Base-by-base conservation (phyloP, 2,329 filamentous ascomycete genomes). In the Escovopsis sp. region DNA sequence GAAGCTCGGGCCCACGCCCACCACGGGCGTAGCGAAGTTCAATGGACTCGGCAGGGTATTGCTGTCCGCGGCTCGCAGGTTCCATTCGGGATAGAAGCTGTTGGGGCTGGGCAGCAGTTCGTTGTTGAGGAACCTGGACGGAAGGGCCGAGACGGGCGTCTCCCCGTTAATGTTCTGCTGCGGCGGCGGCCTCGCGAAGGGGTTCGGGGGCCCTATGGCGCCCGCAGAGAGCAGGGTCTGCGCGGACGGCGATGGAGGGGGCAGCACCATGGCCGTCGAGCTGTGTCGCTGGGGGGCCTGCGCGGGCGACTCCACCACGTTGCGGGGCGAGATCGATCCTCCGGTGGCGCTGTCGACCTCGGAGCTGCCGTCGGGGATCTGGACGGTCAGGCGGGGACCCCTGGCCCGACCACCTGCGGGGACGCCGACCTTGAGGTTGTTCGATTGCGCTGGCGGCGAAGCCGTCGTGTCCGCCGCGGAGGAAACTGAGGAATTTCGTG, bases 71-170 rank as follows among this genome's bases (percentile, higher is more conserved):
- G 76, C 58, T 58, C 78, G 57, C 58, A 84, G 87, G 50, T 82
- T 80, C 88, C 88, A 95, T 48, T 94, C 87, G 0, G 83, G 79
- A 54, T 94, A 96, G 63, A 96, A 95, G 49, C 79, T 86, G 48
- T 83, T 93, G 0, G 91, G 91, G 43, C 85, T 94, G 0, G 91
- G 88, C 13, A 96, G 69, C 41, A 95, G 78, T 31, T 88, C 85
- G 49, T 84, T 85, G 44, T 80, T 82, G 51, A 96, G 80, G 59
- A 96, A 95, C 34, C 89, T 78, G 39, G 85, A 94, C 0, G 91
- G 91, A 10, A 98, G 68, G 4, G 89, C 88, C 2, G 88, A 95
- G n/a, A 93, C 87, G 0, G 91, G 91, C 0, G 91, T 80, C 43
- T 65, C 64, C 16, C 59, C 65, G 45, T 67, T 69, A 48, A 68